Percentiles rank a stretch among this genome's conserved stretches.
Conservation (phyloP, 1,139 yeast species). For the Arxiozyma bovina region DNA sequence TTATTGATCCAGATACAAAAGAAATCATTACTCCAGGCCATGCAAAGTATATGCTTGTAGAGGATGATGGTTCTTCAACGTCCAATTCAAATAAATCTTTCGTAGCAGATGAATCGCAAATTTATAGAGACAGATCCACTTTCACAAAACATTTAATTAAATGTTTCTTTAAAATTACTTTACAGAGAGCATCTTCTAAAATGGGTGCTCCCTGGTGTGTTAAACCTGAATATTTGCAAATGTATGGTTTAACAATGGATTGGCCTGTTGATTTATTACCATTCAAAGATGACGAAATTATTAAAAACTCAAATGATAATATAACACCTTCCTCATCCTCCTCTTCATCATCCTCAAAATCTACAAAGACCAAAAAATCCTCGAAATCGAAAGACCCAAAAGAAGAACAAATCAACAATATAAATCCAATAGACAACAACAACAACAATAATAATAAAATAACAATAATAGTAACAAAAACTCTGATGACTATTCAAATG, state of each 20-base stretch:
- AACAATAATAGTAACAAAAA: not conserved
- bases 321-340: not conserved
- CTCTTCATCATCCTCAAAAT: not conserved
- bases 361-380: too few relatives aligned
- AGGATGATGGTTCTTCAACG: conserved; percentile 31
- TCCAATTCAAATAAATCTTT: conserved; percentile 41
- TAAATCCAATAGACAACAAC: too few relatives aligned
- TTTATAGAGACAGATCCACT: conserved; percentile 73
- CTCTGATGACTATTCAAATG: not conserved
- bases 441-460: not conserved
- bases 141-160: conserved; percentile 87
- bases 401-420: not conserved
- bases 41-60: conserved; percentile 58
- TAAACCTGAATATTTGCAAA: conserved; percentile 50
- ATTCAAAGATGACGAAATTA: conserved; percentile 29
- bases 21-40: conserved; percentile 52
- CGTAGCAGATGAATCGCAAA: conserved; percentile 63
- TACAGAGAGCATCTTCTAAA: conserved; percentile 65
- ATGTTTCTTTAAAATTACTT: conserved; percentile 78
- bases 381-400: not conserved
- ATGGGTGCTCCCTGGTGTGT: conserved; percentile 97
- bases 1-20: conserved; percentile 29
- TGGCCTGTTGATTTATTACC: conserved; percentile 29
- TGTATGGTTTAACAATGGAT: conserved; percentile 33
- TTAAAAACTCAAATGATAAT: not conserved